phyloP scores from a whole-genome alignment of 345 rosid genomes.

The Dovyalis caffra region DNA sequence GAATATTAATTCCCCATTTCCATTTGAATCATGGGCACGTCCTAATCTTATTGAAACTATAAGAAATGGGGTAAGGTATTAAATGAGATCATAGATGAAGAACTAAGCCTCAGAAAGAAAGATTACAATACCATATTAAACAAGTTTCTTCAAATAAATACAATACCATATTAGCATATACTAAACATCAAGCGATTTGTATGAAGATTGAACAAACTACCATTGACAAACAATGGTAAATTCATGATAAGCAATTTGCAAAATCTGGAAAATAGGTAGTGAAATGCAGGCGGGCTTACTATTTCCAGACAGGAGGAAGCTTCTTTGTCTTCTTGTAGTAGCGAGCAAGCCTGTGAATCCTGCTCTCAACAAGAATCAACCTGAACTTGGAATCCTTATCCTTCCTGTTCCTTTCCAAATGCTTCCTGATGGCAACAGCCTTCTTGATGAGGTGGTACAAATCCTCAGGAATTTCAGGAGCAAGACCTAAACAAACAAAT shows the following conservation, averaged over 20 bases:
- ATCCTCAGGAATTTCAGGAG: constrained; percentile 93
- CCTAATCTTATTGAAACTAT: neutral
- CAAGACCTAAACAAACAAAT: constrained; percentile 47
- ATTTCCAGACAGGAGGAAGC: constrained; percentile 95
- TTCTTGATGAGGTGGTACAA: constrained; percentile 88
- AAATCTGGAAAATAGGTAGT: neutral
- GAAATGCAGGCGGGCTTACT: constrained; percentile 38
- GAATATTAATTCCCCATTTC: neutral
- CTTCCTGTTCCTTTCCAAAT: constrained; percentile 94
- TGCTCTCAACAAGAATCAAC: constrained; percentile 88
- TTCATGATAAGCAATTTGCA: neutral
- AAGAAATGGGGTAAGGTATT: neutral
- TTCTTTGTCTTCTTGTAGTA: constrained; percentile 96
- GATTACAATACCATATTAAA: no score
- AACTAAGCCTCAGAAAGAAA: neutral
- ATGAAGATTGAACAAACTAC: no score
- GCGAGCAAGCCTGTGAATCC: constrained; percentile 91
- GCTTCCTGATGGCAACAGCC: constrained; percentile 91
- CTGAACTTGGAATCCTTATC: constrained; percentile 93
- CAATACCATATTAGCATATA: no score
- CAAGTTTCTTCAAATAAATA: no score
- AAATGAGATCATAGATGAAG: neutral
- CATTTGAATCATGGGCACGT: neutral
- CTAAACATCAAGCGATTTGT: no score
- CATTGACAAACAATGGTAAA: neutral